Evolutionary conservation across 495 filamentous ascomycete genomes (phyloP).

Genomic region (Aspergillus heteromorphus): DNA sequence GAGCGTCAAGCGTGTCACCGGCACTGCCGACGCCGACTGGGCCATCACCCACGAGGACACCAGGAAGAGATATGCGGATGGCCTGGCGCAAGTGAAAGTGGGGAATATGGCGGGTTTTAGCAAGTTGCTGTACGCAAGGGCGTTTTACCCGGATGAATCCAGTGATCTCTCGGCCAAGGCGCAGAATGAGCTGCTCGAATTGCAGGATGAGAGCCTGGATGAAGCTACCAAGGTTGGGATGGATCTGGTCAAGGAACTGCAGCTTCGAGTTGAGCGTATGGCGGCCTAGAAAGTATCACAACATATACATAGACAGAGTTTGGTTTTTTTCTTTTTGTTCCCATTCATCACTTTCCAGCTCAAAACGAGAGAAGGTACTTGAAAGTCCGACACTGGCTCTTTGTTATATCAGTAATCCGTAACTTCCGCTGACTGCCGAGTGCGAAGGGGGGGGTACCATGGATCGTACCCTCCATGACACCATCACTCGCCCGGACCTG

Average conservation of each 20-base stretch:
- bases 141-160: constrained; percentile 41
- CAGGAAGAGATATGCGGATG: constrained; percentile 42
- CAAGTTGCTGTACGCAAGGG: constrained; percentile 47
- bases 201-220: constrained; percentile 55
- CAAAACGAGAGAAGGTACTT: too few relatives aligned
- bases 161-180: constrained; percentile 31
- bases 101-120: constrained; percentile 47
- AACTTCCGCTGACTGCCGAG: too few relatives aligned
- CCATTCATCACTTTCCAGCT: too few relatives aligned
- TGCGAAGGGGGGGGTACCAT: not conserved
- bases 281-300: constrained; percentile 9
- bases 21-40: constrained; percentile 48
- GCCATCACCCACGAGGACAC: constrained; percentile 38
- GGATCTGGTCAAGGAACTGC: constrained; percentile 20
- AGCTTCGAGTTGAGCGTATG: constrained; percentile 23
- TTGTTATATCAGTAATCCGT: too few relatives aligned
- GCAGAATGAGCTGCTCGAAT: constrained; percentile 46
- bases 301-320: too few relatives aligned
- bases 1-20: constrained; percentile 49
- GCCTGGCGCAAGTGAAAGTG: constrained; percentile 30
- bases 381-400: too few relatives aligned
- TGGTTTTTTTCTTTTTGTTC: too few relatives aligned
- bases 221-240: constrained; percentile 43
- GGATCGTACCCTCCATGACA: constrained; percentile 8
- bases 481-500: constrained; percentile 14